Conservation (phyloP, 2,329 filamentous ascomycete genomes). For the Botryotinia calthae region DNA sequence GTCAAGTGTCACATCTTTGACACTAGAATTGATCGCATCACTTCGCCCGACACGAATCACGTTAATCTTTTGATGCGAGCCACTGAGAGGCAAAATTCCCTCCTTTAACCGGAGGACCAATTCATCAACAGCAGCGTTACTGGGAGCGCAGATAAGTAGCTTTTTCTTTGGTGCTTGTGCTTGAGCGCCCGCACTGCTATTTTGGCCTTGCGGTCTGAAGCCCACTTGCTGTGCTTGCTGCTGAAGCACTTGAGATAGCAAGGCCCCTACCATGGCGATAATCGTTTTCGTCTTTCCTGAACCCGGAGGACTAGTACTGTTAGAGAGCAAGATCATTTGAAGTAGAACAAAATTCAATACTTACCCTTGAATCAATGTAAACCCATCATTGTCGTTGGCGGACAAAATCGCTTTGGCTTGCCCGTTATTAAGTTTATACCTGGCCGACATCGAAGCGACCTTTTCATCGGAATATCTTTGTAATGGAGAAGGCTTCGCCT, state of each 20-base stretch:
- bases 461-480: slow-evolving; percentile 75
- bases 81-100: slow-evolving; percentile 75
- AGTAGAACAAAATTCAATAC: slow-evolving; percentile 29
- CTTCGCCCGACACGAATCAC: slow-evolving; percentile 87
- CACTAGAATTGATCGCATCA: slow-evolving; percentile 86
- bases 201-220: slow-evolving; percentile 39
- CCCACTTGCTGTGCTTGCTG: slow-evolving; percentile 32
- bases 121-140: slow-evolving; percentile 96
- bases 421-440: slow-evolving; percentile 81
- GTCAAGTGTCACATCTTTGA: slow-evolving; percentile 89
- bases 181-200: slow-evolving; percentile 38
- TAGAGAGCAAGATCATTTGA: slow-evolving; percentile 32
- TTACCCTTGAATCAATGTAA: slow-evolving; percentile 90
- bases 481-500: slow-evolving; percentile 85
- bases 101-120: slow-evolving; percentile 87
- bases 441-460: slow-evolving; percentile 65
- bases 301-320: slow-evolving; percentile 68
- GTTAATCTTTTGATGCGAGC: slow-evolving; percentile 71
- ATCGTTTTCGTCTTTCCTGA: slow-evolving; percentile 99
- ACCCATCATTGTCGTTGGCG: slow-evolving; percentile 92
- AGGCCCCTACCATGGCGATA: slow-evolving; percentile 86
- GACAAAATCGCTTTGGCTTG: slow-evolving; percentile 91
- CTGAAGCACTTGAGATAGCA: slow-evolving; percentile 58
- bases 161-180: slow-evolving; percentile 63
- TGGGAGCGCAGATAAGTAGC: slow-evolving; percentile 93